Base-by-base conservation (phyloP, 73 alveolate species). In the Paramecium sexaurelia region DNA sequence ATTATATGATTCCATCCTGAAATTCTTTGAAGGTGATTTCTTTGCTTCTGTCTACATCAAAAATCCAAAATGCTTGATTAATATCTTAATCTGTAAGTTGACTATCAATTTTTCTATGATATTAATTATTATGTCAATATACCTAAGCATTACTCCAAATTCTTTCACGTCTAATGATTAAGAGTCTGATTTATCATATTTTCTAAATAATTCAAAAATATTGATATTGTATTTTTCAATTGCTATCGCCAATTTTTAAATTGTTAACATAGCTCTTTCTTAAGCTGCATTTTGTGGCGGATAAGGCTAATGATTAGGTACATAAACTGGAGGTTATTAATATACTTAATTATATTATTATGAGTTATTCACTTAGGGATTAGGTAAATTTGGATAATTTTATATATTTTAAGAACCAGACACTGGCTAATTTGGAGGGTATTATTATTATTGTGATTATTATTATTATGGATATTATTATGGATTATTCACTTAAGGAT, bases 61-160 rank as follows among this genome's bases (percentile, higher is more conserved):
- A 78, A 1, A 78, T 8, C 73, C 90, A n/a, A 78, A 78, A 78
- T 41, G 73, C 73, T 17, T 40, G 68, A 10, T 22, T 41, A 43
- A 78, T 45, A 24, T 78, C 90, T 78, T 1, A 29, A 43, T 78
- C 90, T 41, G 90, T 78, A 6, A 78, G 24, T 22, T 32, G 9
- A 10, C 73, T 19, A 43, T 78, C 90, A 22, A 78, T 78, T 20
- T 40, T 32, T 27, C 90, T 78, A 78, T 20, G 22, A 17, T 13
- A 36, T 24, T 29, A 13, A 7, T 40, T 35, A 13, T 71, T 33
- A 35, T n/a, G 2, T 17, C 5, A 1, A 15, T 26, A 26, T 43
- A 78, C 90, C 90, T 78, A 2, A 78, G 41, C 90, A 78, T 78
- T 5, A 41, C 26, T 40, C 90, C 90, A 24, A 78, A 78, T 27